Evolutionary conservation across 164 flowering plant genomes (phyloP), one percentile per base, ranked within the genome.

Genomic region (Magnolia changhungtana): DNA sequence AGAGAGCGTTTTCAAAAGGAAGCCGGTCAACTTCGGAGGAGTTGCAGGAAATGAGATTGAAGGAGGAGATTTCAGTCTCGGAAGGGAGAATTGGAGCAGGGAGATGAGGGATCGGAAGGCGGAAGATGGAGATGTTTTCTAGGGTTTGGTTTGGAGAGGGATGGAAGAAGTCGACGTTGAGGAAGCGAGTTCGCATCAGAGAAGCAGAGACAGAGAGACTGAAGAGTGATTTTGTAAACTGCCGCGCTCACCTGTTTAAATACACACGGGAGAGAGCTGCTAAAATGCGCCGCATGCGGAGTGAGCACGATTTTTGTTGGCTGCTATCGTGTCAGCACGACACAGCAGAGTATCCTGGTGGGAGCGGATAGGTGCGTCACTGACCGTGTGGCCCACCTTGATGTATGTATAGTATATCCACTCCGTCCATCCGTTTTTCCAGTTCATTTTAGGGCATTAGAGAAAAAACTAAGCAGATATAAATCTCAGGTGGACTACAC

Each of bases 171-270:
- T 90, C 90, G 75, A 74, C 61, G 86, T 79, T 78, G 79, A 88
- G 90, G 80, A 89, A 90, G 37, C 92, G 94, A 85, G 92, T 89
- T 74, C 92, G 87, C 96, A 93, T 93, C 8, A 71, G 55, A 19
- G 21, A 2, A 16, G 24, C 24, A 64, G 13, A n/a, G 24, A 23
- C 21, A 64, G 24, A 13, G 63, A 19, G 19, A 19, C 63, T 14
- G 1, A 14, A 14, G n/a, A 59, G 24, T 8, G 67, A 64, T 64
- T 64, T 64, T 64, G 21, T 64, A 21, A 64, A n/a, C 24, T 64
- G 67, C 61, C 61, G 61, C 61, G 61, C 61, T 55, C 61, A 11
- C 3, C 16, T 0, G 18, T 55, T 55, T 55, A 55, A 55, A 55
- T 55, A 55, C 13, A 11, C 11, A 16, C 61, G 67, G 10, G 10